These are phyloP conservation scores for Albugo laibachii DNA, from an alignment of 352 stramenopile genomes.

Conservation along the genomic window DNA sequence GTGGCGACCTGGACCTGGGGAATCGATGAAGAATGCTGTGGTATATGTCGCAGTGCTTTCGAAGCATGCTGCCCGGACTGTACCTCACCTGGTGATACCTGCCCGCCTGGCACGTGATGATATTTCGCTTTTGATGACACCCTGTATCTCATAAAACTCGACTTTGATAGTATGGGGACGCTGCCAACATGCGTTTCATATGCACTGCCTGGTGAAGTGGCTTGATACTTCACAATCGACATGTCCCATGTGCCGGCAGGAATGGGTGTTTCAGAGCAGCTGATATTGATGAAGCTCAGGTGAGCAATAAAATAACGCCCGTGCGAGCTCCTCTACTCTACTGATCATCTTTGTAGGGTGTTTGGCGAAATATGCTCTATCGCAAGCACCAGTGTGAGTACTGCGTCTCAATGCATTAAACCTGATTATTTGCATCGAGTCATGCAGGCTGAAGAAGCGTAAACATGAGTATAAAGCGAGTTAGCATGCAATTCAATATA, in stretches of 20 bases:
- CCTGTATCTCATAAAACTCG: slow-evolving; percentile 12
- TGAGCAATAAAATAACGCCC: not conserved
- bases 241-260: slow-evolving; percentile 78
- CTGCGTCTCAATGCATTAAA: no score
- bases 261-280: slow-evolving; percentile 62
- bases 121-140: not conserved
- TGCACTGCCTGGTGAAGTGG: slow-evolving; percentile 89
- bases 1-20: slow-evolving; percentile 83
- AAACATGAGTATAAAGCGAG: no score
- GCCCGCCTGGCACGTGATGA: slow-evolving; percentile 38
- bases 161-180: slow-evolving; percentile 51
- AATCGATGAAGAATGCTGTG: slow-evolving; percentile 82
- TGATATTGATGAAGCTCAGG: slow-evolving; percentile 8
- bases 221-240: slow-evolving; percentile 66
- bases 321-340: no score
- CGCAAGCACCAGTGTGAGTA: no score
- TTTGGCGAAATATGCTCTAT: no score
- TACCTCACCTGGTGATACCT: slow-evolving; percentile 54
- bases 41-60: slow-evolving; percentile 72
- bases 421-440: no score
- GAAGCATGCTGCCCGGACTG: slow-evolving; percentile 70
- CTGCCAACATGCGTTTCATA: slow-evolving; percentile 85
- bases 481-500: no score
- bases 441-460: no score
- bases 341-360: no score